A percentile compares a stretch with the other conserved stretches of the same genome.
phyloP scores from a whole-genome alignment of 371 early-diverging fungal species.

The Rhizomucor miehei region DNA sequence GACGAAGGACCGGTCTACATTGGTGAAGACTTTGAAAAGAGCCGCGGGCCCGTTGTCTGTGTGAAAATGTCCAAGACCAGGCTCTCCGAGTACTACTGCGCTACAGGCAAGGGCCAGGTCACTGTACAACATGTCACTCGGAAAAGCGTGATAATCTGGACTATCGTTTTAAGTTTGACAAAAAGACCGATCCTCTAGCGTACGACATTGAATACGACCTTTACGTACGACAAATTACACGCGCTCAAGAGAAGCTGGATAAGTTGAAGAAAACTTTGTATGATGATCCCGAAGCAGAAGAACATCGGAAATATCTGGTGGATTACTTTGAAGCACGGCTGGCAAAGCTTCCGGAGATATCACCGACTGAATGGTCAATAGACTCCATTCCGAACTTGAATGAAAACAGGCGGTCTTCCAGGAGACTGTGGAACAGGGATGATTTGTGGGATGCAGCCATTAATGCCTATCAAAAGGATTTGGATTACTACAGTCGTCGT shows the following conservation, averaged over 20 bases:
- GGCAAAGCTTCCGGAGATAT: background rate
- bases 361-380: background rate
- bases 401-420: background rate
- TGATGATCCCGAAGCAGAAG: slow-evolving; percentile 3
- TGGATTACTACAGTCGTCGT: slow-evolving; percentile 23
- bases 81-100: slow-evolving; percentile 27
- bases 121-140: slow-evolving; percentile 19
- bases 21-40: slow-evolving; percentile 21
- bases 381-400: background rate
- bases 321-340: background rate
- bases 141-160: slow-evolving; percentile 20
- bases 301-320: slow-evolving; percentile 2
- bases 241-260: slow-evolving; percentile 21
- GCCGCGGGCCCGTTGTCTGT: slow-evolving; percentile 24
- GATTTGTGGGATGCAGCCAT: slow-evolving; percentile 24
- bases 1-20: slow-evolving; percentile 20
- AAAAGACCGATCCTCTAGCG: slow-evolving; percentile 16
- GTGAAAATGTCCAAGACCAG: slow-evolving; percentile 20
- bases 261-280: slow-evolving; percentile 8
- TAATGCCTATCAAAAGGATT: slow-evolving; percentile 19
- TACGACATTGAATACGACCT: slow-evolving; percentile 29
- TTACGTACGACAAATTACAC: slow-evolving; percentile 18
- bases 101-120: slow-evolving; percentile 32
- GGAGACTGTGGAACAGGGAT: slow-evolving; percentile 11
- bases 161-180: slow-evolving; percentile 17